Conservation (phyloP, 495 filamentous ascomycete species). For the Penicillium macrosclerotiorum region DNA sequence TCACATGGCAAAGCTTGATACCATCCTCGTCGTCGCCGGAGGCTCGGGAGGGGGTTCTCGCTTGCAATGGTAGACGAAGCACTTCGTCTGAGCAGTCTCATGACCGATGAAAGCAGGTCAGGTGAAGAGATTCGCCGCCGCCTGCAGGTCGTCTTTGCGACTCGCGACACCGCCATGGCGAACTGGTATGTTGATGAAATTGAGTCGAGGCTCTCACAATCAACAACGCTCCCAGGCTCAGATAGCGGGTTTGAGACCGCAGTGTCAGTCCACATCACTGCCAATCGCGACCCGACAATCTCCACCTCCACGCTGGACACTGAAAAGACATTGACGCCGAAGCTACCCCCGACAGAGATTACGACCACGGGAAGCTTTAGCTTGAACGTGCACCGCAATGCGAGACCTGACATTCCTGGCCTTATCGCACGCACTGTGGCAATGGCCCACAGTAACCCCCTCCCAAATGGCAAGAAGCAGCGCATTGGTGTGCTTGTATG, state of each 20-base stretch:
- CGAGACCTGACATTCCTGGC: slow-evolving; percentile 37
- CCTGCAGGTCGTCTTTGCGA: slow-evolving; percentile 29
- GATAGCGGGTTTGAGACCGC: slow-evolving; percentile 32
- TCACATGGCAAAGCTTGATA: slow-evolving; percentile 29
- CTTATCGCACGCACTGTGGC: slow-evolving; percentile 30
- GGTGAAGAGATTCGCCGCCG: slow-evolving; percentile 12
- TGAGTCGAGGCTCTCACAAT: slow-evolving; percentile 21
- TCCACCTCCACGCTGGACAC: slow-evolving; percentile 11
- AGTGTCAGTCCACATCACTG: slow-evolving; percentile 31
- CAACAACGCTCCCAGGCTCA: slow-evolving; percentile 11
- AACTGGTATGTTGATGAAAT: slow-evolving; percentile 30
- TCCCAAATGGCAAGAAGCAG: slow-evolving; percentile 16
- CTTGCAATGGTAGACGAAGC: slow-evolving; percentile 35
- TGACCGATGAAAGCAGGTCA: background rate
- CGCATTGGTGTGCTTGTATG: slow-evolving; percentile 48
- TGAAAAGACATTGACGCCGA: slow-evolving; percentile 1
- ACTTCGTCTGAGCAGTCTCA: slow-evolving; percentile 14
- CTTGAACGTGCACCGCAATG: slow-evolving; percentile 21
- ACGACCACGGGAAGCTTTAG: slow-evolving; percentile 20
- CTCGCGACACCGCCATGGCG: slow-evolving; percentile 23
- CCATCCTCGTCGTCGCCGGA: slow-evolving; percentile 49
- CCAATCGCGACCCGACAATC: slow-evolving; percentile 3
- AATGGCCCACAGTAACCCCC: slow-evolving; percentile 9
- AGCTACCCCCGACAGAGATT: slow-evolving; percentile 11
- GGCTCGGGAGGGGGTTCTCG: slow-evolving; percentile 54